Conservation (phyloP, 2,329 filamentous ascomycete genomes). For the Hypoxylon sp. region DNA sequence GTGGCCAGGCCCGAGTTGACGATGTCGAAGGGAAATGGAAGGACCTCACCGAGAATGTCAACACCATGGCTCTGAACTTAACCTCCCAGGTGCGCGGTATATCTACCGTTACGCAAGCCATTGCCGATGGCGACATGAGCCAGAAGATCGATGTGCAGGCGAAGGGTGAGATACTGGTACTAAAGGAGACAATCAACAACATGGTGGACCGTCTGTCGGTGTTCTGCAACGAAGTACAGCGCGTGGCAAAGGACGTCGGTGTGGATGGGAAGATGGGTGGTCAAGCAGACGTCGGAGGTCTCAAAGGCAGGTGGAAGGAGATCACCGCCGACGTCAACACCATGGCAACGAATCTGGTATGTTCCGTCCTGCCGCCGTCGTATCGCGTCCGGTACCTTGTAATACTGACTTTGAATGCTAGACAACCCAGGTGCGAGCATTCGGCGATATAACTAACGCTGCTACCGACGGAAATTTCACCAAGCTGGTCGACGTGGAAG, state of each 20-base stretch:
- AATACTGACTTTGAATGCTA: constrained; percentile 50
- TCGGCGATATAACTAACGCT: constrained; percentile 97
- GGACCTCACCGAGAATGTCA: constrained; percentile 90
- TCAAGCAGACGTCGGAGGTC: constrained; percentile 90
- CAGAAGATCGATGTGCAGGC: constrained; percentile 95
- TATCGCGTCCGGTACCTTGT: neutral
- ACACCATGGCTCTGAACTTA: constrained; percentile 75
- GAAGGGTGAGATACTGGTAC: constrained; percentile 89
- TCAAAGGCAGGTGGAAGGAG: constrained; percentile 96
- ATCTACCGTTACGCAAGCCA: constrained; percentile 92
- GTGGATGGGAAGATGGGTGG: constrained; percentile 99
- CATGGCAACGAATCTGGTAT: constrained; percentile 75
- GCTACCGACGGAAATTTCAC: constrained; percentile 97
- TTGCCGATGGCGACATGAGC: constrained; percentile 94
- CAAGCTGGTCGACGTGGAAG: constrained; percentile 94
- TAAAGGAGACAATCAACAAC: constrained; percentile 98
- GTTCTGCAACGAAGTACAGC: constrained; percentile 95
- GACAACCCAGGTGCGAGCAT: constrained; percentile 96
- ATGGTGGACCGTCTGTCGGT: constrained; percentile 96
- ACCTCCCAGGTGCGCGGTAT: constrained; percentile 86
- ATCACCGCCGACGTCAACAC: constrained; percentile 97
- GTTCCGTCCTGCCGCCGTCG: constrained; percentile 35
- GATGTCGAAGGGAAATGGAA: constrained; percentile 99
- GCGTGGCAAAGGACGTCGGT: constrained; percentile 94
- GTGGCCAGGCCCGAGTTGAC: constrained; percentile 91